These are phyloP conservation scores for Pigoraptor vietnamica DNA, from an alignment of 78 protist genomes.

Conservation along the genomic window DNA sequence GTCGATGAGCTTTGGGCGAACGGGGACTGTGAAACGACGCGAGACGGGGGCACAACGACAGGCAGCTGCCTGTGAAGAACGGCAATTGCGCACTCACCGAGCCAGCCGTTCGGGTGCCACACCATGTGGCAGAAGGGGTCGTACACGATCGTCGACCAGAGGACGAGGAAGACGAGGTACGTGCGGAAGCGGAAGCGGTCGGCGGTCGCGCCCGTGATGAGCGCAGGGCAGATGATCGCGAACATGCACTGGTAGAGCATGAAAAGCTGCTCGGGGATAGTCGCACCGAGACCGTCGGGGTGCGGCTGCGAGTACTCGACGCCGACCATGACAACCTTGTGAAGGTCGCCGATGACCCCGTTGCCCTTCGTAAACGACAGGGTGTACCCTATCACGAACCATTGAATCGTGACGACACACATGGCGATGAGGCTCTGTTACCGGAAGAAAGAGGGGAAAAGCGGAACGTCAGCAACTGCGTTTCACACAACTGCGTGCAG, in stretches of 20 bases:
- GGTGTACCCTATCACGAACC: slow-evolving; percentile 23
- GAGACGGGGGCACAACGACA: no score
- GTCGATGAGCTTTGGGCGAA: no score
- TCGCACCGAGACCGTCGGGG: slow-evolving; percentile 36
- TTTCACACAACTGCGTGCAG: no score
- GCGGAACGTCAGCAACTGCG: no score
- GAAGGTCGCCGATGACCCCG: slow-evolving; percentile 48
- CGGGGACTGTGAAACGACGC: no score
- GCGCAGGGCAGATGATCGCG: slow-evolving; percentile 76
- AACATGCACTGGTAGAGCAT: slow-evolving; percentile 82
- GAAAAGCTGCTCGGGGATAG: slow-evolving; percentile 58
- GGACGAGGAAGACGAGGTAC: slow-evolving; percentile 43
- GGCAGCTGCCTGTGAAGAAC: no score
- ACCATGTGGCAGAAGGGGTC: slow-evolving; percentile 84
- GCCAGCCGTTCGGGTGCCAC: slow-evolving; percentile 71
- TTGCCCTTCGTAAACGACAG: slow-evolving; percentile 57
- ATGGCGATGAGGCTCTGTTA: not conserved
- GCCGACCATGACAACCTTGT: slow-evolving; percentile 55
- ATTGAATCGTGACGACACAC: not conserved
- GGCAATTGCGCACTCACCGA: no score
- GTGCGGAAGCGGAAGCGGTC: slow-evolving; percentile 53
- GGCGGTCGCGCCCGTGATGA: slow-evolving; percentile 82
- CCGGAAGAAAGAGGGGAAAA: no score
- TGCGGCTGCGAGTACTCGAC: slow-evolving; percentile 24
- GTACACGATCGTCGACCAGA: slow-evolving; percentile 76